Percentiles rank a stretch among this genome's conserved stretches.
Conservation (phyloP, 352 stramenopile species). For the Thalassiosira delicatula region DNA sequence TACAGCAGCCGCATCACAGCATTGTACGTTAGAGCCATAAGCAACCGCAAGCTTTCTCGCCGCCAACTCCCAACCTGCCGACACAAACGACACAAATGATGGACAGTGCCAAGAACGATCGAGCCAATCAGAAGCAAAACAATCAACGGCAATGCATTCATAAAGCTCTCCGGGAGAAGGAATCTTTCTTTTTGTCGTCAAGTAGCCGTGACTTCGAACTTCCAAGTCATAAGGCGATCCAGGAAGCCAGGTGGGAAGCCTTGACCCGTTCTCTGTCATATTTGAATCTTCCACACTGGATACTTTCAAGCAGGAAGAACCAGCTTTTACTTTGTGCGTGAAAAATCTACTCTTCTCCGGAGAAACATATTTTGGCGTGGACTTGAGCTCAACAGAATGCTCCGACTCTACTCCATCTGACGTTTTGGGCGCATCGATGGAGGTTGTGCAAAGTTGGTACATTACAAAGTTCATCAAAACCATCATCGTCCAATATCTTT, state of each 20-base stretch:
- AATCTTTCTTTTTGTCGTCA: slow-evolving; percentile 79
- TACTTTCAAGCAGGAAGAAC: slow-evolving; percentile 69
- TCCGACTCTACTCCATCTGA: background rate
- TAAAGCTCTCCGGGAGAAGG: slow-evolving; percentile 76
- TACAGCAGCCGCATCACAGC: too few relatives aligned
- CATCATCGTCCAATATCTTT: slow-evolving; percentile 73
- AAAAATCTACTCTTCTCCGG: too few relatives aligned
- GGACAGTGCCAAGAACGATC: too few relatives aligned
- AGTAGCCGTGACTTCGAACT: slow-evolving; percentile 76
- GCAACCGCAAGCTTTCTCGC: too few relatives aligned
- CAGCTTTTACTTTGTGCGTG: slow-evolving; percentile 67
- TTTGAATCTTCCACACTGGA: slow-evolving; percentile 66
- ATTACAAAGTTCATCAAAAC: slow-evolving; percentile 56
- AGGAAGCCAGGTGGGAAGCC: too few relatives aligned
- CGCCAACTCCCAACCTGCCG: too few relatives aligned
- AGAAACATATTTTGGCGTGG: slow-evolving; percentile 11
- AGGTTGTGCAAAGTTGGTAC: too few relatives aligned
- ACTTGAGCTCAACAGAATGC: too few relatives aligned
- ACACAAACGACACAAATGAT: too few relatives aligned
- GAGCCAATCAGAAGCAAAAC: too few relatives aligned
- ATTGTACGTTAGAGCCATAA: too few relatives aligned
- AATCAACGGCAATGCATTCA: slow-evolving; percentile 74
- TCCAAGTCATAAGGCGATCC: too few relatives aligned
- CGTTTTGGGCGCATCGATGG: slow-evolving; percentile 14
- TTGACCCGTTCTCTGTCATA: slow-evolving; percentile 66